These are phyloP conservation scores for Actinomucor elegans DNA, from an alignment of 371 early-diverging fungal genomes.

Conservation along the genomic window DNA sequence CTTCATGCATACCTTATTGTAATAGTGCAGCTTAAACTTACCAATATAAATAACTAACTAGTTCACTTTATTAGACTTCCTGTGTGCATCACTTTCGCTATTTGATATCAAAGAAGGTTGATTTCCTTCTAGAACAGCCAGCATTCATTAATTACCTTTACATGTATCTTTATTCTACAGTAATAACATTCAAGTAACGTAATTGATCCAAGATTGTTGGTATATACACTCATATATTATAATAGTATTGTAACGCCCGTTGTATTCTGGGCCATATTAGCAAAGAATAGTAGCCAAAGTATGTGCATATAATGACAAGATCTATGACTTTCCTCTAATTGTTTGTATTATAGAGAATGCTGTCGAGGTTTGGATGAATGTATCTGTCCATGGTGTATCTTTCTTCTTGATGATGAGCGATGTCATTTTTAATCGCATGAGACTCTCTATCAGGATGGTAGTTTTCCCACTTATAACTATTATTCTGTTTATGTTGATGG, in stretches of 20 bases:
- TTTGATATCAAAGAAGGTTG: slow-evolving; percentile 19
- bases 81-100: slow-evolving; percentile 34
- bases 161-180: slow-evolving; percentile 41
- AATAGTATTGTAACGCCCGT: slow-evolving; percentile 57
- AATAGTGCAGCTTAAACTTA: slow-evolving; percentile 5
- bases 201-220: not conserved
- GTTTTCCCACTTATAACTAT: slow-evolving; percentile 36
- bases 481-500: slow-evolving; percentile 49
- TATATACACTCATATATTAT: not conserved
- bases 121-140: slow-evolving; percentile 34
- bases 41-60: not conserved
- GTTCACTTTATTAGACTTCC: slow-evolving; percentile 10
- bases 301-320: not conserved
- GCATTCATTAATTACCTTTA: slow-evolving; percentile 43
- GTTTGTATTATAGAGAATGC: not conserved
- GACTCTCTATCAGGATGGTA: slow-evolving; percentile 39
- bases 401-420: slow-evolving; percentile 52
- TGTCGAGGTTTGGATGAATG: slow-evolving; percentile 38
- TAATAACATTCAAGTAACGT: slow-evolving; percentile 47
- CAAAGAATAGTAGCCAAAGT: not conserved
- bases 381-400: slow-evolving; percentile 54
- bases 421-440: slow-evolving; percentile 52
- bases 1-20: slow-evolving; percentile 54
- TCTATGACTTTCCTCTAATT: not conserved
- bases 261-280: slow-evolving; percentile 52